These are phyloP conservation scores for Alternaria solani DNA, from an alignment of 2,329 filamentous ascomycete genomes.

Conservation along the genomic window DNA sequence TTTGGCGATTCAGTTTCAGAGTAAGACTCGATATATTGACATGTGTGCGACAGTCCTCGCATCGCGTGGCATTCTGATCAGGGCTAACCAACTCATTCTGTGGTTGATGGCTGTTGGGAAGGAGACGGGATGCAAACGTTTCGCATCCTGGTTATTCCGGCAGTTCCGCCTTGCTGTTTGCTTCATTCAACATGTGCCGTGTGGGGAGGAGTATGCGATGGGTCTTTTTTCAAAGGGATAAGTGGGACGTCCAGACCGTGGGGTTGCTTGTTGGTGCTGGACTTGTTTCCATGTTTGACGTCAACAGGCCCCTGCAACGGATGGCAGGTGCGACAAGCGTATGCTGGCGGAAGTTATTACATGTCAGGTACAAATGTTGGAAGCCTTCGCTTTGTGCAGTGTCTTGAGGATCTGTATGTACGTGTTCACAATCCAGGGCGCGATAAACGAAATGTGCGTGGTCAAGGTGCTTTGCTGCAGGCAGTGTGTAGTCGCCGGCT, in stretches of 20 bases:
- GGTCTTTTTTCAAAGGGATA: background rate
- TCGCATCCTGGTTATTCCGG: conserved; percentile 9
- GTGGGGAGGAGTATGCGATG: conserved; percentile 2
- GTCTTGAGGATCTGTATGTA: conserved; percentile 1
- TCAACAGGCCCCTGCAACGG: conserved; percentile 5
- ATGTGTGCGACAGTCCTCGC: background rate
- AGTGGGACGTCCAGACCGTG: conserved; percentile 1
- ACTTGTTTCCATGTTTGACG: conserved; percentile 11
- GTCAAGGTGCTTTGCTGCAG: background rate
- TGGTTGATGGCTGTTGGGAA: background rate
- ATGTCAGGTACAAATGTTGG: conserved; percentile 13
- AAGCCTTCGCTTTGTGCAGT: background rate
- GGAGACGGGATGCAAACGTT: conserved; percentile 10
- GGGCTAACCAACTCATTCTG: background rate
- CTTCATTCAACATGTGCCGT: conserved; percentile 1
- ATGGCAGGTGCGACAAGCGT: conserved; percentile 6
- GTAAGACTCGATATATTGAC: conserved; percentile 6
- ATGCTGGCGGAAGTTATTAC: conserved; percentile 4
- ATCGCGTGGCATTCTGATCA: background rate
- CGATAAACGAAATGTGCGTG: background rate
- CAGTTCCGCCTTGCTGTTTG: conserved; percentile 5
- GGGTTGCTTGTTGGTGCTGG: background rate
- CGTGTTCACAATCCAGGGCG: background rate
- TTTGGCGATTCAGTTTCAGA: background rate
- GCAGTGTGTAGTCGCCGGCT: conserved; percentile 2